These are phyloP conservation scores for Arthrobotrys sphaeroides DNA, from an alignment of 2,329 filamentous ascomycete genomes.

Conservation along the genomic window DNA sequence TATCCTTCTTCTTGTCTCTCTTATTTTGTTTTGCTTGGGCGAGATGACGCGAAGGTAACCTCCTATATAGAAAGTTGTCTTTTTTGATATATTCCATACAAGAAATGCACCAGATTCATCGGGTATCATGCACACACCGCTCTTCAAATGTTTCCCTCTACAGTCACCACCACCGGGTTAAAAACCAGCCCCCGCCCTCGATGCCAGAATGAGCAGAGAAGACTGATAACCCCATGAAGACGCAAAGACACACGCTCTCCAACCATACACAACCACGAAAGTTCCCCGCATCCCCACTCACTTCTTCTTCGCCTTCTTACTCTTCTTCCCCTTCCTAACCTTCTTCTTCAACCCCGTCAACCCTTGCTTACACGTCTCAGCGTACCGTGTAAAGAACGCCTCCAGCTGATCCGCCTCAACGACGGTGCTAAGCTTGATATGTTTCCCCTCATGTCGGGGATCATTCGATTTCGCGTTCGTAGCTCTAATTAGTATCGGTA, in stretches of 20 bases:
- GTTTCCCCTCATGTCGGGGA: slow-evolving; percentile 66
- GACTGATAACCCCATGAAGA: neutral
- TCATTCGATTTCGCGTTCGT: slow-evolving; percentile 76
- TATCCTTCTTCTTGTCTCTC: neutral
- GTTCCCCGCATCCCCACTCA: slow-evolving; percentile 66
- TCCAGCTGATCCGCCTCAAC: slow-evolving; percentile 81
- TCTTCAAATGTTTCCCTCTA: neutral
- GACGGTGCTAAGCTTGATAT: slow-evolving; percentile 81
- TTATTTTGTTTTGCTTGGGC: too few species aligned
- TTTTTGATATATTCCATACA: neutral
- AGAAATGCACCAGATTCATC: neutral
- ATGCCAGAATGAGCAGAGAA: too few species aligned
- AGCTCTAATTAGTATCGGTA: slow-evolving; percentile 80
- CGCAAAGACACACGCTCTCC: neutral
- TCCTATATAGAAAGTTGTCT: neutral
- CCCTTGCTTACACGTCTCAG: slow-evolving; percentile 86
- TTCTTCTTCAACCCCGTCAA: slow-evolving; percentile 92
- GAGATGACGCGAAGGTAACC: neutral
- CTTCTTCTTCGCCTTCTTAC: slow-evolving; percentile 78
- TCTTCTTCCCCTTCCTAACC: slow-evolving; percentile 85
- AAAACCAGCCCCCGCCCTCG: neutral
- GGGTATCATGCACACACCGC: neutral
- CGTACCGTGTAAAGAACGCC: slow-evolving; percentile 82
- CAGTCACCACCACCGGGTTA: neutral
- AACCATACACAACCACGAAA: neutral